Conservation (phyloP, 2,329 filamentous ascomycete genomes). For the Sporothrix phasma region DNA sequence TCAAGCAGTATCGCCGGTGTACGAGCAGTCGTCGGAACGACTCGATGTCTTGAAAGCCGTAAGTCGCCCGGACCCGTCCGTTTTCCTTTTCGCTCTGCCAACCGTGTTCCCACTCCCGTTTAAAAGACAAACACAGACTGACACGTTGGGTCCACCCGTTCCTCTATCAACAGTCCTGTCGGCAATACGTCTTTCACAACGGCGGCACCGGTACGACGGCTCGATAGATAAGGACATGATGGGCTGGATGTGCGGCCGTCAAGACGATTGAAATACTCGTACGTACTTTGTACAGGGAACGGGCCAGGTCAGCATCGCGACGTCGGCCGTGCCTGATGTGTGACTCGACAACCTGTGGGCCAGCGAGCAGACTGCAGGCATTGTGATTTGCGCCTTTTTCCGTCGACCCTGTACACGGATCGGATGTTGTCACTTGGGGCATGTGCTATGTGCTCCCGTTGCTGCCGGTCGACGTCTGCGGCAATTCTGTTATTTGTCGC, state of each 20-base stretch:
- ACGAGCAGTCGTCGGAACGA: constrained; percentile 68
- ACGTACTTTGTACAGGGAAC: no score
- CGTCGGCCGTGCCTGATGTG: not conserved
- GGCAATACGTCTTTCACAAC: constrained; percentile 41
- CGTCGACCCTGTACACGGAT: no score
- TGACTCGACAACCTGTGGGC: not conserved
- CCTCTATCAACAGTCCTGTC: constrained; percentile 33
- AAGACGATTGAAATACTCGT: no score
- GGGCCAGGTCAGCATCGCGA: no score
- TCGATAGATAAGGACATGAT: not conserved
- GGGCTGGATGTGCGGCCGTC: no score
- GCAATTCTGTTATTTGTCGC: constrained; percentile 11
- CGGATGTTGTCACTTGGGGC: not conserved
- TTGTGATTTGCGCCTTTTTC: not conserved
- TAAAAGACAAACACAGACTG: not conserved
- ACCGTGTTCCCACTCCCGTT: not conserved
- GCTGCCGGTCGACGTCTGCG: not conserved
- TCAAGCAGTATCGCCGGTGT: constrained; percentile 84
- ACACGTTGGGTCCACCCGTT: constrained; percentile 12
- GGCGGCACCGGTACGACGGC: constrained; percentile 3
- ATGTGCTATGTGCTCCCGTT: not conserved
- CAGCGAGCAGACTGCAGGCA: not conserved
- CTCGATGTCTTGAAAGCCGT: constrained; percentile 56
- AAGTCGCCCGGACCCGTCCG: constrained; percentile 27
- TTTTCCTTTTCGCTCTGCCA: not conserved